These are phyloP conservation scores for Didymella pinodella DNA, from an alignment of 2,329 filamentous ascomycete genomes.

Conservation along the genomic window DNA sequence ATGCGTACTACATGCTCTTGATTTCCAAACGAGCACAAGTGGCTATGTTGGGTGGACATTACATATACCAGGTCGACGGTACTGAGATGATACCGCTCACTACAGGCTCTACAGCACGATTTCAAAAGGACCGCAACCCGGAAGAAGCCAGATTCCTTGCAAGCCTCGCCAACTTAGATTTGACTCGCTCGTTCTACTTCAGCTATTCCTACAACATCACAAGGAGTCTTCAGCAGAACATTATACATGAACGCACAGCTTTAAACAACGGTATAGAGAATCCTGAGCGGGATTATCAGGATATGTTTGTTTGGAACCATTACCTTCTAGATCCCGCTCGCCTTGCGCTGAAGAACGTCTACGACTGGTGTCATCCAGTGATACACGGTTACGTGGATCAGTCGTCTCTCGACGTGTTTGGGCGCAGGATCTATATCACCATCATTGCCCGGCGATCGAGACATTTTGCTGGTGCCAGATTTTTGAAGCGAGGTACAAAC, in stretches of 20 bases:
- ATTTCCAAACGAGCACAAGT: conserved; percentile 97
- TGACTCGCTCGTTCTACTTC: conserved; percentile 94
- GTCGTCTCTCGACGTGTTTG: conserved; percentile 76
- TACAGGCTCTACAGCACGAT: conserved; percentile 69
- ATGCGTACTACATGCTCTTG: conserved; percentile 94
- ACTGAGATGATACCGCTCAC: conserved; percentile 91
- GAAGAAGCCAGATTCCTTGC: conserved; percentile 89
- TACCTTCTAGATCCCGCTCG: conserved; percentile 82
- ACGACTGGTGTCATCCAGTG: conserved; percentile 95
- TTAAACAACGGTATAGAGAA: conserved; percentile 70
- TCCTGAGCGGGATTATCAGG: conserved; percentile 74
- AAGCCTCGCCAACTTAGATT: conserved; percentile 89
- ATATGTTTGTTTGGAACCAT: conserved; percentile 99
- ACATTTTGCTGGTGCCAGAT: conserved; percentile 92
- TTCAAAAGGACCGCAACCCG: conserved; percentile 81
- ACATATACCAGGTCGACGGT: conserved; percentile 92
- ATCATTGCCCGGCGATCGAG: conserved; percentile 91
- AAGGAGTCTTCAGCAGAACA: conserved; percentile 88
- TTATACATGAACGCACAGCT: conserved; percentile 77
- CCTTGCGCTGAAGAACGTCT: conserved; percentile 75
- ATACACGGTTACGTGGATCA: conserved; percentile 98
- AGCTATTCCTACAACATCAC: conserved; percentile 98
- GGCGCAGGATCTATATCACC: conserved; percentile 87
- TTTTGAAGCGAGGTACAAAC: conserved; percentile 92
- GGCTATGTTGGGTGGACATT: conserved; percentile 94